phyloP scores from a whole-genome alignment of 2,329 filamentous ascomycete species.

The Chalaropsis ovoidea region DNA sequence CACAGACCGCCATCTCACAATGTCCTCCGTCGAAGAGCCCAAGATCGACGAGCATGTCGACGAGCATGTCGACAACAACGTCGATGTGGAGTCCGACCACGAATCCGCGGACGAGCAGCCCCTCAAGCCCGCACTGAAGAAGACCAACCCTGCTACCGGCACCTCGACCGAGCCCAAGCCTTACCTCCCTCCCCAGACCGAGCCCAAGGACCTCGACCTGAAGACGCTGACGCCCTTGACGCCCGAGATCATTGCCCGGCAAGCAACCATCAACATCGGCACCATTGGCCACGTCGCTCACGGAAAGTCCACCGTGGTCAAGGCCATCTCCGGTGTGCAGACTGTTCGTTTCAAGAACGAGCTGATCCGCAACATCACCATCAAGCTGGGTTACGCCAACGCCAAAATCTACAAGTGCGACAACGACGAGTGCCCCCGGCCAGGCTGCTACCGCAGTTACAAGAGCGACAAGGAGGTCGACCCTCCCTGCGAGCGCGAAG shows the following conservation, averaged over 20 bases:
- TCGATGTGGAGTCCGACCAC: conserved; percentile 49
- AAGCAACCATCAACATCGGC: conserved; percentile 98
- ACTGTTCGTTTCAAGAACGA: conserved; percentile 99
- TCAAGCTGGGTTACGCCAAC: conserved; percentile 99
- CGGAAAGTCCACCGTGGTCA: conserved; percentile 97
- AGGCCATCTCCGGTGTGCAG: conserved; percentile 97
- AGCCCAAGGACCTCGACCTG: conserved; percentile 80
- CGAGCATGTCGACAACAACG: conserved; percentile 49
- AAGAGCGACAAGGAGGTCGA: conserved; percentile 99
- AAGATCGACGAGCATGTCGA: conserved; percentile 64
- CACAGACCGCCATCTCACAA: conserved; percentile 30
- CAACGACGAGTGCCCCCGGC: conserved; percentile 78
- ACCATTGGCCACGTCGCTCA: conserved; percentile 98
- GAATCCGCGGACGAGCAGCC: conserved; percentile 51
- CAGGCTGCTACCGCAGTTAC: conserved; percentile 91
- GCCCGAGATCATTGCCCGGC: conserved; percentile 91
- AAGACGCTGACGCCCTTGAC: conserved; percentile 71
- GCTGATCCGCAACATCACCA: conserved; percentile 96
- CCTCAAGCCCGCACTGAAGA: conserved; percentile 80
- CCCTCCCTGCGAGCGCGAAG: conserved; percentile 87
- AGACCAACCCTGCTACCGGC: conserved; percentile 35
- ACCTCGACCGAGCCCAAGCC: conserved; percentile 43
- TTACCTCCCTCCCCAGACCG: conserved; percentile 72
- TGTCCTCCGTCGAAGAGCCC: conserved; percentile 48
- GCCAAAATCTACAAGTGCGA: conserved; percentile 99